Conservation (phyloP, 306 rosid genomes). For the Pterocarpus santalinus region DNA sequence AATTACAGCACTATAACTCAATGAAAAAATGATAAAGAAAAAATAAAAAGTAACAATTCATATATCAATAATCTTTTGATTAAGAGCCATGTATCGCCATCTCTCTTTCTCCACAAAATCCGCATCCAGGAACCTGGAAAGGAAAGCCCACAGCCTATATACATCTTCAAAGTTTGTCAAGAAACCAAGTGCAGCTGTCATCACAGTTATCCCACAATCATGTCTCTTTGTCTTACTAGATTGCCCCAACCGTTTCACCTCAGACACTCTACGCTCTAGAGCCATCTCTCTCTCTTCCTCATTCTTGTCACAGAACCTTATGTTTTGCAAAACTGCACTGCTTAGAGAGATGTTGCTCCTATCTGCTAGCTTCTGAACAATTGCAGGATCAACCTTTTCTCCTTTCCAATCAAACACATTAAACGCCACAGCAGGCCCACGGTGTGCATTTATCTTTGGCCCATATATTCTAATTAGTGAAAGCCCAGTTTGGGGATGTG, state of each 20-base stretch:
- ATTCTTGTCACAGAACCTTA: slow-evolving; percentile 53
- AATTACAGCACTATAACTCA: neutral
- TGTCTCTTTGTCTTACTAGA: neutral
- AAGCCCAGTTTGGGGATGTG: slow-evolving; percentile 57
- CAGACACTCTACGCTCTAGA: slow-evolving; percentile 41
- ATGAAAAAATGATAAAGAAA: neutral
- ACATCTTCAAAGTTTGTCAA: slow-evolving; percentile 70
- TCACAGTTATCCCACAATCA: slow-evolving; percentile 48
- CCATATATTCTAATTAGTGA: slow-evolving; percentile 66
- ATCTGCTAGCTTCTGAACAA: slow-evolving; percentile 80
- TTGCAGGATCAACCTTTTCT: slow-evolving; percentile 62
- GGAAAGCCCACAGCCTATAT: slow-evolving; percentile 74
- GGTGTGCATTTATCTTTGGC: slow-evolving; percentile 54
- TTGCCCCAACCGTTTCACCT: slow-evolving; percentile 28
- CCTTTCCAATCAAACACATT: slow-evolving; percentile 85
- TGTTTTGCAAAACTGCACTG: slow-evolving; percentile 48
- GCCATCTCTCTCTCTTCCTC: slow-evolving; percentile 54
- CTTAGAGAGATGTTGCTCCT: slow-evolving; percentile 63
- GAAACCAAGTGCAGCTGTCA: slow-evolving; percentile 57
- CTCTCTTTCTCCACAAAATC: slow-evolving; percentile 79
- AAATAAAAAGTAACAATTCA: slow-evolving; percentile 17
- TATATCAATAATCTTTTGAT: slow-evolving; percentile 63
- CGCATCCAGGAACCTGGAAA: slow-evolving; percentile 74
- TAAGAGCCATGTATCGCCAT: slow-evolving; percentile 75
- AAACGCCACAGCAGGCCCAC: slow-evolving; percentile 75